Base-by-base conservation (phyloP, 108 stramenopile species). In the Discostella stelligeroides region DNA sequence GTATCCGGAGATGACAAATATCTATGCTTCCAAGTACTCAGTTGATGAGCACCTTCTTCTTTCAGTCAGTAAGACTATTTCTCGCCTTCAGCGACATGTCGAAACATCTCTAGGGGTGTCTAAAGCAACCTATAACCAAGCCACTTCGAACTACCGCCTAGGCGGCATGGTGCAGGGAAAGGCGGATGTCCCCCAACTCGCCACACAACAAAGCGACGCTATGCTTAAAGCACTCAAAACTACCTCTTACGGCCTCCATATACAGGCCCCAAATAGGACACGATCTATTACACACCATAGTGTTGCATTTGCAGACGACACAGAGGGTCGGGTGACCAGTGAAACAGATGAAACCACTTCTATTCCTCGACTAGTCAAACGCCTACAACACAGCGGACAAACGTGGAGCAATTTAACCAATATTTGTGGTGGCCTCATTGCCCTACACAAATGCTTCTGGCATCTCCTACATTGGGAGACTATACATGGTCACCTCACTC, bases 281-380 rank as follows among this genome's bases (percentile, higher is more conserved):
- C 6, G n/a, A 14, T 0, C 0, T 9, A 71, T 71, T 8, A 0
- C 4, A 0, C 8, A 49, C 5, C 4, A 24, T 5, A 71, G 53
- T 53, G 50, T 42, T n/a, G 45, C 24, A 12, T 61, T 60, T 39
- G 70, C 61, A 7, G 70, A 71, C 18, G 70, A 71, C 20, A 59
- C 39, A n/a, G n/a, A n/a, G n/a, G n/a, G n/a, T n/a, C n/a, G n/a
- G n/a, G n/a, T n/a, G n/a, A n/a, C n/a, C n/a, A 5, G 58, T 9
- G 40, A 9, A 7, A 9, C 8, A 7, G 7, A 7, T 7, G 10
- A 7, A 10, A 9, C 10, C 10, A 50, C 3, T 12, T 54, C 40
- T 5, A 38, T 6, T n/a, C 0, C 20, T 23, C 12, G 10, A 7
- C 4, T 29, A 17, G 9, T 15, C 0, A 48, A 0, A 0, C 47